phyloP scores from a whole-genome alignment of 257 asterid genomes.

The Salvia hispanica region DNA sequence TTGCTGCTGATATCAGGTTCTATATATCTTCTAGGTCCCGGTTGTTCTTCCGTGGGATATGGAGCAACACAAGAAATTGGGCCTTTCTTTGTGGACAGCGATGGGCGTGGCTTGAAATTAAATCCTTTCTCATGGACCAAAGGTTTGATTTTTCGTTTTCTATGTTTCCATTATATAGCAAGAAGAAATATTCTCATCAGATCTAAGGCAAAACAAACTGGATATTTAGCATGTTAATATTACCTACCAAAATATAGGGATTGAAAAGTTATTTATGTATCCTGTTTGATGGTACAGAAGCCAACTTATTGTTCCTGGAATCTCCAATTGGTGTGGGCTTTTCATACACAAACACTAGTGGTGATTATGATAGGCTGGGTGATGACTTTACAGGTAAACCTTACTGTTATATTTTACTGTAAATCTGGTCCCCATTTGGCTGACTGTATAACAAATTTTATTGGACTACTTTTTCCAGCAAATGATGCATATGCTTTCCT shows the following conservation, averaged over 20 bases:
- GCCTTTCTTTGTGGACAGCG: constrained; percentile 70
- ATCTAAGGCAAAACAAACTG: not conserved
- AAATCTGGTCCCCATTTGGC: constrained; percentile 20
- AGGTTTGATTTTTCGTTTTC: constrained; percentile 45
- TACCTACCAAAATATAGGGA: too few relatives aligned
- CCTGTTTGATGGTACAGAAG: constrained; percentile 60
- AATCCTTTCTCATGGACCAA: constrained; percentile 84
- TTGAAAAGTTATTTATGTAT: constrained; percentile 6
- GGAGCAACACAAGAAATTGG: constrained; percentile 99
- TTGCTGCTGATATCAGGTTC: constrained; percentile 33
- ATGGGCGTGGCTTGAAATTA: constrained; percentile 54
- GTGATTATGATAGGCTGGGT: constrained; percentile 72
- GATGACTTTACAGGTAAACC: constrained; percentile 77
- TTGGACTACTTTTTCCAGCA: constrained; percentile 48
- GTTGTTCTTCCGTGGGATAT: constrained; percentile 97
- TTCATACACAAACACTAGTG: constrained; percentile 74
- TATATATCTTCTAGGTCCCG: constrained; percentile 68
- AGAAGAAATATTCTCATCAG: constrained; percentile 1
- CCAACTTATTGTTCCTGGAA: constrained; percentile 84
- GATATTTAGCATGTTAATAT: not conserved
- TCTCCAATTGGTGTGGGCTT: constrained; percentile 95
- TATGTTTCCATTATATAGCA: constrained; percentile 3
- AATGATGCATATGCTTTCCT: constrained; percentile 80
- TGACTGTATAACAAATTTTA: constrained; percentile 17
- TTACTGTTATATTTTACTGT: constrained; percentile 19